Evolutionary conservation across 2,329 filamentous ascomycete genomes (phyloP), one percentile per base, ranked within the genome.

Genomic region (Phialophora tarda): DNA sequence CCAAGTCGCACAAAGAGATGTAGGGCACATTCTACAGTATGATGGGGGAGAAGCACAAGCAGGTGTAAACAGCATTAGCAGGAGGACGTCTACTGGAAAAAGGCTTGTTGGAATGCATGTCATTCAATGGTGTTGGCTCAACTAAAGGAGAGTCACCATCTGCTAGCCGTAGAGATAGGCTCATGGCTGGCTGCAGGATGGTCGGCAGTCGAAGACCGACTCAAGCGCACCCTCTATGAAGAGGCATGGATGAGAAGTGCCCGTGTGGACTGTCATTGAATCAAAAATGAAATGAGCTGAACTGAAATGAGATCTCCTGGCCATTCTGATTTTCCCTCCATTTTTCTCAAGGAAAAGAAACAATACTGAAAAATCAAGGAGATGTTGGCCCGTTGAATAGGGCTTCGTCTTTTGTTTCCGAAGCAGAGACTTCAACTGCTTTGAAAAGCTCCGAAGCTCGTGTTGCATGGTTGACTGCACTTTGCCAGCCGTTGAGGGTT

Each of bases 391-490:
- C 69, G 54, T 69, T 70, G 48, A 66, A 48, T 60, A 72, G 69
- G 69, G 64, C 63, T 64, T 71, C 70, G 71, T 62, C 69, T 73
- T 71, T 73, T 72, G 69, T 60, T 55, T 65, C 57, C 54, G 61
- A 62, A 66, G 70, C 71, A 72, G 70, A 72, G 67, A 65, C 71
- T 73, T 72, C 70, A 72, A 72, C 71, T 72, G 69, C 69, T 61
- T 26, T 62, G 48, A n/a, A 54, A 56, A 57, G 48, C 28, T 38
- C 63, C 32, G 24, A 55, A 47, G 59, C 28, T 23, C 54, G 24
- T 21, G 11, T 54, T 48, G 32, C 47, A 59, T 30, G 1, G 17
- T 32, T 17, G 61, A 26, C 32, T 48, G 60, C 4, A 30, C 6
- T 48, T 48, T n/a, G 48, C 38, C 50, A 41, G 24, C 50, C 54